These are phyloP conservation scores for Tolypocladium endophyticum DNA, from an alignment of 2,329 filamentous ascomycete genomes.

Conservation along the genomic window DNA sequence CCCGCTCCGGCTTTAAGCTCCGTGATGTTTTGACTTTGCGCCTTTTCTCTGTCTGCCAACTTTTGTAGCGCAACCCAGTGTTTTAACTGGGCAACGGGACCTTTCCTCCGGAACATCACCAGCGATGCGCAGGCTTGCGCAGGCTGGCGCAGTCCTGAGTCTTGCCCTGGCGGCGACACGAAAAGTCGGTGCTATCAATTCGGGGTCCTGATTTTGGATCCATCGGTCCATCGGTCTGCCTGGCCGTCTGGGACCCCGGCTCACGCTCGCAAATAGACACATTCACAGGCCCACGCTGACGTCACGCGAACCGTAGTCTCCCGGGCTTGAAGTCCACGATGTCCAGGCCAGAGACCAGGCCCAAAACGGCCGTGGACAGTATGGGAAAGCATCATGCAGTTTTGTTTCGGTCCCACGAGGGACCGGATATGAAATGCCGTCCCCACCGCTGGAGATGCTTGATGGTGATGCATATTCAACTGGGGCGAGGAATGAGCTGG, in stretches of 20 bases:
- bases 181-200: not conserved
- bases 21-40: not conserved
- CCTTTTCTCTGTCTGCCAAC: not conserved
- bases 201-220: not conserved
- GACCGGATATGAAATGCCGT: not conserved
- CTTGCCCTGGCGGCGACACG: not conserved
- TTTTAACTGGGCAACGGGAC: not conserved
- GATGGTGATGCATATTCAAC: not conserved
- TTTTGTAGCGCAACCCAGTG: not conserved
- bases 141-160: not conserved
- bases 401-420: not conserved
- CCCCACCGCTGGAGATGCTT: not conserved
- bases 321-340: not conserved
- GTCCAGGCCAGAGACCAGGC: not conserved
- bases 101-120: not conserved
- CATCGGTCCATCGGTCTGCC: not conserved
- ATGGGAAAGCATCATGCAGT: not conserved
- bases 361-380: not conserved
- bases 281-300: not conserved
- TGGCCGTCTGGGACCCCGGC: not conserved
- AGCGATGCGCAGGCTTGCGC: not conserved
- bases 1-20: conserved; percentile 3
- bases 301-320: not conserved
- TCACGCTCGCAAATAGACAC: not conserved
- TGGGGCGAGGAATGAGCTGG: not conserved